phyloP scores from a whole-genome alignment of 306 rosid genomes.

The Prunus armeniaca region DNA sequence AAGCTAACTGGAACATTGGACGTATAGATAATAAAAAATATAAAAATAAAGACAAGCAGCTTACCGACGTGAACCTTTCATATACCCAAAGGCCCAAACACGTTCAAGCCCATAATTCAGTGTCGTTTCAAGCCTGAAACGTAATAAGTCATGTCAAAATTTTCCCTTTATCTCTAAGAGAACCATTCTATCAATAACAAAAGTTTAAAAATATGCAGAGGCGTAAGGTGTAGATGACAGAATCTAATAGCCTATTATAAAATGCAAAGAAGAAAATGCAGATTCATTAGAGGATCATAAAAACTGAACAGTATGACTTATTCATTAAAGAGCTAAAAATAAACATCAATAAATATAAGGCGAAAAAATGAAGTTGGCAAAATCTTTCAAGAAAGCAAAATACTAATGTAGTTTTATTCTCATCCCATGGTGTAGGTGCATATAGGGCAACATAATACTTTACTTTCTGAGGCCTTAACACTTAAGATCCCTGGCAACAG shows the following conservation, averaged over 20 bases:
- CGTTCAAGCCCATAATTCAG: conserved; percentile 97
- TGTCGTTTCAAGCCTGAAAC: conserved; percentile 95
- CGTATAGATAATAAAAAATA: not conserved
- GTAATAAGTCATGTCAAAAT: not conserved
- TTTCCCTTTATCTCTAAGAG: not conserved
- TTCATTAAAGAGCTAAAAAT: not conserved
- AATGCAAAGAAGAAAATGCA: not conserved
- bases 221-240: not conserved
- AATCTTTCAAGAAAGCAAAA: not conserved
- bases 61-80: conserved; percentile 94
- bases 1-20: not conserved
- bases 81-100: conserved; percentile 96
- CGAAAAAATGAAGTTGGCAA: not conserved
- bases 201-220: not conserved
- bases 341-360: not conserved
- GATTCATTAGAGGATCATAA: not conserved
- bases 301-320: not conserved
- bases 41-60: conserved; percentile 19
- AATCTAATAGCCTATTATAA: not conserved
- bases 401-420: not conserved
- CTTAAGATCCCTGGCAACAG: not conserved
- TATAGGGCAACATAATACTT: not conserved
- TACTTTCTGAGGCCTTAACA: not conserved
- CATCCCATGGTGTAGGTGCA: not conserved
- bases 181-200: not conserved